Evolutionary conservation across 768 basidiomycete genomes (phyloP), one percentile per base, ranked within the genome.

Genomic region (Kwoniella dejecticola): DNA sequence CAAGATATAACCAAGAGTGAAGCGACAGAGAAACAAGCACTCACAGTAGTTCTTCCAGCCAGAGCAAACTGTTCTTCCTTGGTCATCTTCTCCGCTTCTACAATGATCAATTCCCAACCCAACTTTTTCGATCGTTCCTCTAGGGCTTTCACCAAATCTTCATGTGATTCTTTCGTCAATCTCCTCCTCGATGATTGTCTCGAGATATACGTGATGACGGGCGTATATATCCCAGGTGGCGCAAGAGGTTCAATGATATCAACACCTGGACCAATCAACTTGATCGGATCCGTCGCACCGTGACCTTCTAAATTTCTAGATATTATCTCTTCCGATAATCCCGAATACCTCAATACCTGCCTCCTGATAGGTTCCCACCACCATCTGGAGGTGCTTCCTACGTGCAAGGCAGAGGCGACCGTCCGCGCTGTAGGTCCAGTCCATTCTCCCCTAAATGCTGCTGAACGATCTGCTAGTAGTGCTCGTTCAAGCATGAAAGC

Each of bases 181-280:
- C 87, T 90, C 23, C 93, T 83, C 31, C 92, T 81, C 7, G 85
- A 87, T 2, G 81, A 84, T 76, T 97, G 93, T 5, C 93, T 83
- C 4, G 89, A 90, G 64, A 96, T 85, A 67, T 97, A 97, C 2
- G 92, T 95, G 77, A 97, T 90, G 15, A 97, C 90, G 0, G 88
- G 88, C 36, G 65, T 84, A 31, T 79, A 79, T 19, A 60, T 62
- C 12, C 70, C 70, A 13, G 45, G 27, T 2, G 58, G 55, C 3
- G 57, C 54, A 7, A 69, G 33, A 7, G 69, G 69, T 38, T 67
- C 63, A 11, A 68, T 26, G 2, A 46, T 42, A 15, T 52, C 58
- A 2, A 60, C 50, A 13, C 61, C 64, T 2, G 61, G 63, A n/a
- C 33, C 61, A 7, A 53, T 21, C 10, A 59, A 24, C 0, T 24